These are phyloP conservation scores for Cornus kousa DNA, from an alignment of 148 eudicot species.

Conservation along the genomic window DNA sequence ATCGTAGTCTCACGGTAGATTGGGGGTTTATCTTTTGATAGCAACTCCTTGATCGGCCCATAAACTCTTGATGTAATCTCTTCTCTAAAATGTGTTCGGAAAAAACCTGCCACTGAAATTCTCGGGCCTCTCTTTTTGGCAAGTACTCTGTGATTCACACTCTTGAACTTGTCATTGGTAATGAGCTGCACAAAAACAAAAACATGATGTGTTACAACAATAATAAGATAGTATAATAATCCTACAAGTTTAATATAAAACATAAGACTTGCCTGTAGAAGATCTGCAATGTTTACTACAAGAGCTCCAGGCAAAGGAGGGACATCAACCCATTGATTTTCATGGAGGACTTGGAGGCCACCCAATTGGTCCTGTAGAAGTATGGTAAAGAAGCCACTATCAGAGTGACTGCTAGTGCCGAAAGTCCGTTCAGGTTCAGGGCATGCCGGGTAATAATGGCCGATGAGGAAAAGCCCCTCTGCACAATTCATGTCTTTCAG, in stretches of 20 bases:
- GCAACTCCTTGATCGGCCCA: constrained; percentile 34
- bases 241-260: background rate
- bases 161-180: constrained; percentile 18
- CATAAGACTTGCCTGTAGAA: constrained; percentile 19
- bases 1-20: constrained; percentile 29
- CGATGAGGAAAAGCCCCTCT: constrained; percentile 22
- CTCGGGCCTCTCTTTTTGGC: constrained; percentile 9
- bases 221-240: background rate
- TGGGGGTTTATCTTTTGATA: constrained; percentile 35
- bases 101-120: constrained; percentile 16
- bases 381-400: constrained; percentile 1
- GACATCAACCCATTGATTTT: constrained; percentile 27
- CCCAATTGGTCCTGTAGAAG: constrained; percentile 21
- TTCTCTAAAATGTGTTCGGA: background rate
- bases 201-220: background rate
- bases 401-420: constrained; percentile 15
- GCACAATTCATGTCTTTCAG: constrained; percentile 30
- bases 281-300: constrained; percentile 31
- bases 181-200: constrained; percentile 5
- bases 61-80: background rate
- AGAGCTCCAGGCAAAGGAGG: constrained; percentile 36
- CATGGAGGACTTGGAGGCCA: constrained; percentile 19
- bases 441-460: constrained; percentile 39
- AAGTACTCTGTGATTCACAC: constrained; percentile 13
- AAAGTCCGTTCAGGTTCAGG: constrained; percentile 18